Conservation (phyloP, 148 eudicot genomes). For the Silene latifolia region DNA sequence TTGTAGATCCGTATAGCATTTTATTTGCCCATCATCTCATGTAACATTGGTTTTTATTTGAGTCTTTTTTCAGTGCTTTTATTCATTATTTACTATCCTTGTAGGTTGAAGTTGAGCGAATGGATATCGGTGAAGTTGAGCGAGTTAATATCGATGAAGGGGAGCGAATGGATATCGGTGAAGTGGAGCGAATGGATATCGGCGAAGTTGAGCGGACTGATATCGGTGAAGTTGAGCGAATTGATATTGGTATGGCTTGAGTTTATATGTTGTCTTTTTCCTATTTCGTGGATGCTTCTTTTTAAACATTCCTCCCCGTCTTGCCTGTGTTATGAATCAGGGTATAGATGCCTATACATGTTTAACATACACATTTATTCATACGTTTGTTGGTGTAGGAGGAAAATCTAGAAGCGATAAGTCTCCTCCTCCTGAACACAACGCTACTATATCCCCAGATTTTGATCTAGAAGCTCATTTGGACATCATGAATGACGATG, state of each 20-base stretch:
- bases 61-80: background rate
- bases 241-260: constrained; percentile 55
- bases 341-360: background rate
- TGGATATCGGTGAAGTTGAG: constrained; percentile 5
- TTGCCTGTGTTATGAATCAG: background rate
- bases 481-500: constrained; percentile 70
- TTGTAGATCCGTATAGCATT: background rate
- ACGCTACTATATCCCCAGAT: constrained; percentile 49
- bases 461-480: constrained; percentile 73
- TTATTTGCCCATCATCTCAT: background rate
- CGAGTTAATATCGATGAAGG: constrained; percentile 35
- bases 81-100: background rate
- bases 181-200: background rate
- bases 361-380: background rate
- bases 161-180: constrained; percentile 7
- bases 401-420: constrained; percentile 40
- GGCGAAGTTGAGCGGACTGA: background rate
- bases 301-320: background rate
- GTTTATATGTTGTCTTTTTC: constrained; percentile 1
- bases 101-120: constrained; percentile 77
- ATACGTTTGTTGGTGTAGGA: constrained; percentile 32
- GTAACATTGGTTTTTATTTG: background rate
- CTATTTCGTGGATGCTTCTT: background rate
- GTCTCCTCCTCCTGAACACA: constrained; percentile 36
- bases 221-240: constrained; percentile 60